These are phyloP conservation scores for Arthrobotrys conoides DNA, from an alignment of 2,329 filamentous ascomycete genomes.

Conservation along the genomic window DNA sequence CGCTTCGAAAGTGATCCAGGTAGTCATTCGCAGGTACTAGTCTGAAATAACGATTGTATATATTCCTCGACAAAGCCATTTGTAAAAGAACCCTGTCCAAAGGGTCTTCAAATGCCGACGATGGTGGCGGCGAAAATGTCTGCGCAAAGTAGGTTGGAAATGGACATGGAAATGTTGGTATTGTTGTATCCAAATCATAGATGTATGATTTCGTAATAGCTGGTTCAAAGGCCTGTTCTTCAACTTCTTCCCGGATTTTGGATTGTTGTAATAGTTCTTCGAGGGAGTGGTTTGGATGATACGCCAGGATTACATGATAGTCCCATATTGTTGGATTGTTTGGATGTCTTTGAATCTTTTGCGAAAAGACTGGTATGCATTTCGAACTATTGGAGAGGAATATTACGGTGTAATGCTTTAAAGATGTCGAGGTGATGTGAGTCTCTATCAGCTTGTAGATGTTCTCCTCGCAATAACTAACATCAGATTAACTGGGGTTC, in stretches of 20 bases:
- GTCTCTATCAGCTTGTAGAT: constrained; percentile 62
- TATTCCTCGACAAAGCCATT: constrained; percentile 29
- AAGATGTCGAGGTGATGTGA: constrained; percentile 47
- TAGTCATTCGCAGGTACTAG: constrained; percentile 59
- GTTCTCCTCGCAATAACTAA: constrained; percentile 64
- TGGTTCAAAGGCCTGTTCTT: neutral
- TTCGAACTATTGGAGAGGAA: constrained; percentile 63
- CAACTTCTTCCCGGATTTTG: neutral
- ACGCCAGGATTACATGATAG: constrained; percentile 63
- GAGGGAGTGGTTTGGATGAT: constrained; percentile 48
- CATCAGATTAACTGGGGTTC: neutral
- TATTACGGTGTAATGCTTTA: constrained; percentile 60
- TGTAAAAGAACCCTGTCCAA: constrained; percentile 35
- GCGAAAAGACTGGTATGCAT: constrained; percentile 59
- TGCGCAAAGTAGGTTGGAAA: constrained; percentile 60
- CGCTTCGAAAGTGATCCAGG: constrained; percentile 61
- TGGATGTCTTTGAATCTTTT: constrained; percentile 38
- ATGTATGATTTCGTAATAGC: constrained; percentile 44
- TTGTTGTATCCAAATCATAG: constrained; percentile 62
- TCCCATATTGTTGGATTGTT: constrained; percentile 53
- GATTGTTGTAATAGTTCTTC: constrained; percentile 35
- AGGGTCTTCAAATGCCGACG: constrained; percentile 21
- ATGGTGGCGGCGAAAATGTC: constrained; percentile 60
- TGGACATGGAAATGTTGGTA: constrained; percentile 61
- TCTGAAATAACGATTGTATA: constrained; percentile 57